These are phyloP conservation scores for Golubevia sp. DNA, from an alignment of 1,284 basidiomycete species.

Conservation along the genomic window DNA sequence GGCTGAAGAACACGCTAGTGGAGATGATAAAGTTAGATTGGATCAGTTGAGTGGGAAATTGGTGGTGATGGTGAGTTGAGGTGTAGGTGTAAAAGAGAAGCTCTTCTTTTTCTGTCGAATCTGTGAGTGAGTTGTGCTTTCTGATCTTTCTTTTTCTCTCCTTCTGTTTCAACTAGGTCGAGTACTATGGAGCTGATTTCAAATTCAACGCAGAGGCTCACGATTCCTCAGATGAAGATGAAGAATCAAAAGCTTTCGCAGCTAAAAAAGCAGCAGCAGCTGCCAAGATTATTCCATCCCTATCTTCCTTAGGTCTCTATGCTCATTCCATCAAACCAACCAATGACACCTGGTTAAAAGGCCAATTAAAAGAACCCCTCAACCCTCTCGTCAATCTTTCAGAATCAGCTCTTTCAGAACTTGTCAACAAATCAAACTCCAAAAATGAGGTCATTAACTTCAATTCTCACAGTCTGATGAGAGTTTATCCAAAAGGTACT, in stretches of 20 bases:
- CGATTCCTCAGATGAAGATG: conserved; percentile 14
- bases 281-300: conserved; percentile 42
- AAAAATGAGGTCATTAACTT: conserved; percentile 62
- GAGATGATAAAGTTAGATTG: conserved; percentile 64
- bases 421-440: conserved; percentile 62
- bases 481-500: conserved; percentile 70
- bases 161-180: too few relatives aligned
- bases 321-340: conserved; percentile 45
- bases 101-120: too few relatives aligned
- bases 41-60: conserved; percentile 67
- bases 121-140: too few relatives aligned
- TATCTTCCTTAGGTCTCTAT: conserved; percentile 44
- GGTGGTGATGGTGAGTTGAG: conserved; percentile 67
- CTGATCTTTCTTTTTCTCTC: too few relatives aligned
- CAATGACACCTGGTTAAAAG: conserved; percentile 40
- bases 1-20: conserved; percentile 18
- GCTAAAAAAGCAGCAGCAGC: conserved; percentile 14
- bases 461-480: conserved; percentile 65
- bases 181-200: too few relatives aligned
- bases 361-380: conserved; percentile 30
- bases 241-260: conserved; percentile 17
- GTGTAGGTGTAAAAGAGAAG: not conserved
- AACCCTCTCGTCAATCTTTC: conserved; percentile 69
- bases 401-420: conserved; percentile 65
- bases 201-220: conserved; percentile 2